Evolutionary conservation across 2,329 filamentous ascomycete species (phyloP), one percentile per base, ranked within the genome.

Genomic region (Aspergillus ochraceoroseus): DNA sequence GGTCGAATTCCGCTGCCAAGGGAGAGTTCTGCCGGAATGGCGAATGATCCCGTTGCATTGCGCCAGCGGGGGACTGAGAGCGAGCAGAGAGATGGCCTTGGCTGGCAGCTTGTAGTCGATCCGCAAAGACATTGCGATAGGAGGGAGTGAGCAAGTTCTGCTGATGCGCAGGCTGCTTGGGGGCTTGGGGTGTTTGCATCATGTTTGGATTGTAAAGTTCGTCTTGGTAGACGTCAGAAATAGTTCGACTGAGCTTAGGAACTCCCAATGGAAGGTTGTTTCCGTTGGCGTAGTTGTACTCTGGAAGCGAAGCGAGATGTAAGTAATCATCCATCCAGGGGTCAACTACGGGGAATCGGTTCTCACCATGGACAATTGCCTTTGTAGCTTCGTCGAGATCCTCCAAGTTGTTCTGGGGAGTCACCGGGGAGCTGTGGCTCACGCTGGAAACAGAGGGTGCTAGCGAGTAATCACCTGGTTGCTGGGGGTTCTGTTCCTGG

Each of bases 151-250:
- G 63, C 14, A 62, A 36, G 26, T 57, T 54, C 47, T 63, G 56
- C 30, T 56, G 54, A 41, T 54, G 46, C 6, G 50, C 27, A 38
- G 52, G 26, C 67, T 62, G 57, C 53, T 56, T 61, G 19, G 70
- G 61, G 45, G 58, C 41, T 43, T 65, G 61, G 18, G 58, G 60
- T 37, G 60, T 55, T 9, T 62, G 49, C 56, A 62, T 61, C 48
- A 59, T 15, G 63, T 70, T 55, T 53, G 65, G 47, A 53, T 83
- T 88, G 71, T 86, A 94, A 1, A 94, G 75, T 62, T 92, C 87
- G 61, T 95, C 89, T 55, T 80, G 76, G 57, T 85, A 90, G 34
- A 87, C 76, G 57, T 94, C 87, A 12, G 87, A 90, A 68, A 92
- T 87, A 0, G 88, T 92, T 41, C 87, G 77, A 52, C 88, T 83